Base-by-base conservation (phyloP, 1,284 basidiomycete genomes). In the Neolentinus lepideus region DNA sequence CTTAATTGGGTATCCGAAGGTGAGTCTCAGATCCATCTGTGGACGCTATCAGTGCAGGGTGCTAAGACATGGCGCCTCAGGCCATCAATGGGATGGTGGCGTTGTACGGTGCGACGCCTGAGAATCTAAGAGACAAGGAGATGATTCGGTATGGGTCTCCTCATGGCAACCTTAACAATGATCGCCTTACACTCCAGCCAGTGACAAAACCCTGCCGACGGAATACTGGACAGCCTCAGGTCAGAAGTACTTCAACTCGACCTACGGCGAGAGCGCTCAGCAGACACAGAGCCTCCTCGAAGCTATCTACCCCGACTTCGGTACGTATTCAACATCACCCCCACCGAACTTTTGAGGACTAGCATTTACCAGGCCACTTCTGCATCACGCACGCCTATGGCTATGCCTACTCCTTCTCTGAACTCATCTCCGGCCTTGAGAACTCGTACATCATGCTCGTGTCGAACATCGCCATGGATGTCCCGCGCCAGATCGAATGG, bases 241-340 rank as follows among this genome's bases (percentile, higher is more conserved):
- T 0, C 61, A 70, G 54, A 63, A 59, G 2, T 69, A 77, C 58
- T 84, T 78, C 63, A 58, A 68, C 31, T 63, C 67, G 2, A 70
- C 78, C 22, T 84, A 84, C 58, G 80, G 80, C 19, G 72, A 76
- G 26, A 79, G 76, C 2, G 74, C 78, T 11, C 64, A 70, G 33
- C 48, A 60, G 0, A 74, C 80, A 10, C 75, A 76, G 58, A 56
- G 54, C 12, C 59, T 81, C 29, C 64, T 84, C 12, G 66, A 72
- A 59, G 60, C 66, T n/a, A 72, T 77, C 31, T 81, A 80, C 64
- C 81, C 81, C 0, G 83, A 84, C 62, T 71, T 84, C 64, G 81
- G 82, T 82, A 54, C 47, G 66, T 53, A 51, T 6, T 6, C 51
- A 43, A n/a, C 19, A 19, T 52, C 26, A 25, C 36, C 24, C 25